Percentiles rank a stretch among this genome's conserved stretches.
phyloP scores from a whole-genome alignment of 129 eudicot genomes.

The Artemisia argyi region DNA sequence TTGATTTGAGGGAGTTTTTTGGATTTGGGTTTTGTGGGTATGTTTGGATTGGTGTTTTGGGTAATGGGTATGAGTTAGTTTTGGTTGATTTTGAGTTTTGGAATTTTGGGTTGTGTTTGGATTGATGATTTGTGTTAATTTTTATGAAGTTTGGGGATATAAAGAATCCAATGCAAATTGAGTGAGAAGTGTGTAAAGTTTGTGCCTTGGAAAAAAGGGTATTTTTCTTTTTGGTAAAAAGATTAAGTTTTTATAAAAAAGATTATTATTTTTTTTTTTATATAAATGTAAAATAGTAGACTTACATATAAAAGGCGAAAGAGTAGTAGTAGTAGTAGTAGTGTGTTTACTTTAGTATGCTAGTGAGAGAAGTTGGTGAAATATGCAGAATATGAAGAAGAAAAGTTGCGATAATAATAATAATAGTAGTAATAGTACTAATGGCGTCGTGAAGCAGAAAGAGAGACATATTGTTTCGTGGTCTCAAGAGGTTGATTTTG shows the following conservation, averaged over 20 bases:
- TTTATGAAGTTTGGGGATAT: conserved; percentile 30
- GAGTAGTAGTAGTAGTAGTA: conserved; percentile 26
- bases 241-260: too few relatives aligned
- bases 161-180: conserved; percentile 47
- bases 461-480: conserved; percentile 95
- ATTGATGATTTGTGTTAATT: neutral
- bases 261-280: conserved; percentile 10
- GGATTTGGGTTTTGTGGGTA: too few relatives aligned
- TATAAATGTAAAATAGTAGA: conserved; percentile 7
- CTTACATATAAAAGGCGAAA: conserved; percentile 35
- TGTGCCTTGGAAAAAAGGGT: conserved; percentile 33
- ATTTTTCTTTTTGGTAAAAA: too few relatives aligned
- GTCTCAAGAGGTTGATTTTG: conserved; percentile 75
- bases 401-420: conserved; percentile 26
- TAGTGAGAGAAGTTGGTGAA: conserved; percentile 33
- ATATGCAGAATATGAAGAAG: conserved; percentile 64
- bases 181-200: conserved; percentile 41
- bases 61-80: neutral
- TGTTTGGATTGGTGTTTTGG: too few relatives aligned
- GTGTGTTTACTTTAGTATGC: conserved; percentile 58
- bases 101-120: too few relatives aligned
- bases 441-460: conserved; percentile 45
- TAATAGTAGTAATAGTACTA: conserved; percentile 21
- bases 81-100: too few relatives aligned
- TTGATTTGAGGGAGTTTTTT: neutral